Base-by-base conservation (phyloP, 441 rosid species). In the Arabidopsis hybrid region DNA sequence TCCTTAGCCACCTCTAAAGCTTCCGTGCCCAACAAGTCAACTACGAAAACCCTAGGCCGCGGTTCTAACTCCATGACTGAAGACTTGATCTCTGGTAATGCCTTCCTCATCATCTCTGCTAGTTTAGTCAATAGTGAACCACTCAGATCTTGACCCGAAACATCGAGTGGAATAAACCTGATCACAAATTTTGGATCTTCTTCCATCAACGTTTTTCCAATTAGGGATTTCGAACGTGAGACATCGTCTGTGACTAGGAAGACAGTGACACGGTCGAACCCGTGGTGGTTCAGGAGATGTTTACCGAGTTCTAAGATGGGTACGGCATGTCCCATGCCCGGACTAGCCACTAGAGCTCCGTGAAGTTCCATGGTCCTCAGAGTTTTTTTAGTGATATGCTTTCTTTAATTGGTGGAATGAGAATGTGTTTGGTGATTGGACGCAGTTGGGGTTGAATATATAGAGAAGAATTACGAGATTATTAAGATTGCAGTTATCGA, bases 11-110 rank as follows among this genome's bases (percentile, higher is more conserved):
- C 70, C 0, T 32, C 39, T 38, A 91, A 72, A 72, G 88, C 88
- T 43, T 87, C 84, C 5, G 86, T 85, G 34, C 89, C 85, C 13
- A 89, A 84, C 50, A 87, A 53, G 59, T 91, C 93, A 8, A 82
- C 82, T 0, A 93, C 50, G 13, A 91, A 74, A 6, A 82, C 86
- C 0, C 59, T 61, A 0, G 85, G 88, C n/a, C 51, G 34, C 0
- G 59, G 70, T 66, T 67, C 58, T 21, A 53, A 26, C 14, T 17
- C 74, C 42, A 46, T 0, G 17, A 49, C 11, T 10, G 65, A 70
- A 0, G 81, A 38, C 69, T 43, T 78, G 32, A 78, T 72, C 16
- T 72, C 12, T 0, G 78, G 81, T 55, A 78, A 57, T 47, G 81
- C 74, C 43, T 17, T 63, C 60, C 70, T 56, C 81, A 78, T 78